Evolutionary conservation across 1,139 yeast species (phyloP), one percentile per base, ranked within the genome.

Genomic region (Geotrichum aggregatum): DNA sequence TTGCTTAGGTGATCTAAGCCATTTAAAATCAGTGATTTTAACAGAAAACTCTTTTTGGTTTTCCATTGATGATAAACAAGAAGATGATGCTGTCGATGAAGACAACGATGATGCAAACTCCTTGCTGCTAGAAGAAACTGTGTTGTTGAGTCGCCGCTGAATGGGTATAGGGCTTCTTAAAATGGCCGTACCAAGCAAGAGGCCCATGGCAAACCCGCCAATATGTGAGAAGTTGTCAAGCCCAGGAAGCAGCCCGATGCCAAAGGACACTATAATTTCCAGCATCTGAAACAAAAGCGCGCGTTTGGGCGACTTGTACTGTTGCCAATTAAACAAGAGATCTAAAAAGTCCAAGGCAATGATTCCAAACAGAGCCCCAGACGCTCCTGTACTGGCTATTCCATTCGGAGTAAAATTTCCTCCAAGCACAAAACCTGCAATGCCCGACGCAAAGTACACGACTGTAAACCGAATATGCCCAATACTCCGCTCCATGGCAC

Each of bases 211-310:
- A 67, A 84, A 83, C 3, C 92, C 92, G 4, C 92, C 92, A 58
- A 84, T 77, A 64, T 84, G 92, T 52, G 87, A 78, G 63, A 84
- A 84, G 65, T 84, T 84, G 66, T 84, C 92, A 52, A 84, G 66
- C 0, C 92, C 92, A 0, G 92, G 92, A 18, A 84, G 68, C 31
- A 84, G 69, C 0, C 92, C 92, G 26, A 84, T 68, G 1, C 78
- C 86, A 52, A 84, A 75, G 38, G 84, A 77, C 3, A 84, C 71
- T 14, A 83, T 62, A 44, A 84, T 76, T 63, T 84, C 91, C 7
- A 72, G 69, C 18, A 83, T 58, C 71, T 82, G 77, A 21, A 79
- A 71, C 30, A 67, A 55, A 6, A 84, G 69, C 45, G 76, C 74
- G 10, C 77, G 56, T 51, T 55, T 56, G 0, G 75, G 75, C 21